Evolutionary conservation across 75 land plant species (phyloP).

Genomic region (Selaginella moellendorffii): DNA sequence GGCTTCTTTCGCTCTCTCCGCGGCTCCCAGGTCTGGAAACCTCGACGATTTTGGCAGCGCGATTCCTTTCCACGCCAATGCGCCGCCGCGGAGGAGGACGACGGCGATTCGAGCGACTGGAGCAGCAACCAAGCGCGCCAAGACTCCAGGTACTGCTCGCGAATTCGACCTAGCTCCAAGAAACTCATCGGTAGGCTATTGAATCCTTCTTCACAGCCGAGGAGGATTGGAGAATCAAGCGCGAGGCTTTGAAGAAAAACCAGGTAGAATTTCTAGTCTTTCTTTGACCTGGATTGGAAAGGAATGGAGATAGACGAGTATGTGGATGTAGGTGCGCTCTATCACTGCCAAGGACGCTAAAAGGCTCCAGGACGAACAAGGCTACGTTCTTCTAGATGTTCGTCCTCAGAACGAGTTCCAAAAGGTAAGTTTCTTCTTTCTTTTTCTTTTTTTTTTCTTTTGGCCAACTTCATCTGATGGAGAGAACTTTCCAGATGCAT

Average conservation of each 20-base stretch:
- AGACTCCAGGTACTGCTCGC: background rate
- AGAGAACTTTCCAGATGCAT: conserved; percentile 60
- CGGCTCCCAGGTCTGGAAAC: no score
- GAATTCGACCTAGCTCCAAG: no score
- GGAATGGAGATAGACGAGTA: no score
- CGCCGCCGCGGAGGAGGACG: no score
- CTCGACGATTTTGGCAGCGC: no score
- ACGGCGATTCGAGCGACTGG: background rate
- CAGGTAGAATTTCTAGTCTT: no score
- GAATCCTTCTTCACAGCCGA: conserved; percentile 53
- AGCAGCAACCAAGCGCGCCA: background rate
- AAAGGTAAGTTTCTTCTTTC: conserved; percentile 31
- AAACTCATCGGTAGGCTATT: background rate
- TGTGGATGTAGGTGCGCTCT: conserved; percentile 66
- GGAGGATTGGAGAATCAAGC: conserved; percentile 84
- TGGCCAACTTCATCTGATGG: background rate
- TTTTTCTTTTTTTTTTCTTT: background rate
- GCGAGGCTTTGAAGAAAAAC: conserved; percentile 60
- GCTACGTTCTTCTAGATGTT: conserved; percentile 80
- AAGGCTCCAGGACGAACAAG: conserved; percentile 71
- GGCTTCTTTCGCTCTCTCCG: no score
- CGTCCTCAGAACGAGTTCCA: conserved; percentile 87
- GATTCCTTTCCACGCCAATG: no score
- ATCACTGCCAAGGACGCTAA: conserved; percentile 81
- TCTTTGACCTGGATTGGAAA: no score